Conservation (phyloP, 78 protist genomes). For the Dictyostelium purpureum region DNA sequence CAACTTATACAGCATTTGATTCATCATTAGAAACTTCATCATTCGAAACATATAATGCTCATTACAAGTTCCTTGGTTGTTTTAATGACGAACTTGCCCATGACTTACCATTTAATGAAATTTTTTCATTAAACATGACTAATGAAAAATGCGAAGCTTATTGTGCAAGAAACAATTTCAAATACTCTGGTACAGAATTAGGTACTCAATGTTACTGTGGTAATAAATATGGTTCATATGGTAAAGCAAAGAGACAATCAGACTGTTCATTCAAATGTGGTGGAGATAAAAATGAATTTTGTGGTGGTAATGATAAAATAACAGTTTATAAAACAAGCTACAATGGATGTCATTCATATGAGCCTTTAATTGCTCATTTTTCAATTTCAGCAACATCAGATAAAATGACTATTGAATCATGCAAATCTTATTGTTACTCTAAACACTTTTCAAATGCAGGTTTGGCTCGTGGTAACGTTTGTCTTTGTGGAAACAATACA, state of each 20-base stretch:
- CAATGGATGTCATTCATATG: conserved; percentile 5
- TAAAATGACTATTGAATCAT: not conserved
- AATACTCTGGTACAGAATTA: conserved; percentile 20
- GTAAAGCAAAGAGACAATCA: not conserved
- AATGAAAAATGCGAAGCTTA: conserved; percentile 15
- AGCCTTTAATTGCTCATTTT: not conserved
- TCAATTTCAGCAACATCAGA: not conserved
- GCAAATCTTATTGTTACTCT: not conserved
- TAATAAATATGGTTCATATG: conserved; percentile 31
- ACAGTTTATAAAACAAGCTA: conserved; percentile 2
- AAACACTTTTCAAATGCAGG: not conserved
- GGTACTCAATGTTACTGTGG: conserved; percentile 58
- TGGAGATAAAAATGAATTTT: conserved; percentile 20
- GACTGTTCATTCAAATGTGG: conserved; percentile 11
- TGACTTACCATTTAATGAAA: conserved; percentile 8
- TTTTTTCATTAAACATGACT: not conserved
- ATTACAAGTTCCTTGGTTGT: conserved; percentile 22
- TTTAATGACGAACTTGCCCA: conserved; percentile 30
- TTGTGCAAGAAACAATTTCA: conserved; percentile 12
- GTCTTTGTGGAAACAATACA: conserved; percentile 31
- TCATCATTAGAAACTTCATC: not conserved
- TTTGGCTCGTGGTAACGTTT: not conserved
- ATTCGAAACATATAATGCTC: not conserved
- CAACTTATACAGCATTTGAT: not conserved
- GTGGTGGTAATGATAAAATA: conserved; percentile 33